Percentiles rank a stretch among this genome's conserved stretches.
Evolutionary conservation across 2,329 filamentous ascomycete genomes (phyloP).

Genomic region (Calonectria henricotiae): DNA sequence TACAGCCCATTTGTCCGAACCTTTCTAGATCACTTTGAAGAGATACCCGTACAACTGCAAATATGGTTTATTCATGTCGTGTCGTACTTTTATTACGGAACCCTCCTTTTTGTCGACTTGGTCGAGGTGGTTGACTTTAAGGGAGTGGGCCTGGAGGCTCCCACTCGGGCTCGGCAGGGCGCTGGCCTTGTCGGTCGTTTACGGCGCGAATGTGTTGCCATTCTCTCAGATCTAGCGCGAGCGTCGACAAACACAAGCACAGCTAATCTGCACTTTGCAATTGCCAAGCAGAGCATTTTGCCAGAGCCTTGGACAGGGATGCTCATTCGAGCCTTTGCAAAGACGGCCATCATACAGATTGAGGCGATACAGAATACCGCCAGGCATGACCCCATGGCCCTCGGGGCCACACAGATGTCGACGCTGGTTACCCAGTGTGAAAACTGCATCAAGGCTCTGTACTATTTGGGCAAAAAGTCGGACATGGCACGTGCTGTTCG

Average conservation of each 20-base stretch:
- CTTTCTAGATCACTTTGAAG: constrained; percentile 66
- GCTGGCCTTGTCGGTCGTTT: constrained; percentile 60
- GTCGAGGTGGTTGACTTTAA: constrained; percentile 67
- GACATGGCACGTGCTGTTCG: constrained; percentile 61
- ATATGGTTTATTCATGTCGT: constrained; percentile 74
- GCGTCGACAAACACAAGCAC: constrained; percentile 60
- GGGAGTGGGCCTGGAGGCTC: constrained; percentile 49
- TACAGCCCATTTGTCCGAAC: constrained; percentile 70
- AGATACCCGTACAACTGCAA: constrained; percentile 69
- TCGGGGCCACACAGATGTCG: constrained; percentile 46
- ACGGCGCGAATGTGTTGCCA: constrained; percentile 61
- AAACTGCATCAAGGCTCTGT: constrained; percentile 69
- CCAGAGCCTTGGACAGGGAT: constrained; percentile 75
- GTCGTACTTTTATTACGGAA: constrained; percentile 73
- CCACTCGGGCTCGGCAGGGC: constrained; percentile 50
- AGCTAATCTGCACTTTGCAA: constrained; percentile 67
- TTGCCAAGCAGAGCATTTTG: constrained; percentile 70
- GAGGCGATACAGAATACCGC: constrained; percentile 54
- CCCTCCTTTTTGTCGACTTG: constrained; percentile 70
- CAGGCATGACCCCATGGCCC: constrained; percentile 48
- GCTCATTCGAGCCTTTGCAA: constrained; percentile 69
- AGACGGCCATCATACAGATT: constrained; percentile 61
- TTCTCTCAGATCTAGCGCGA: constrained; percentile 67
- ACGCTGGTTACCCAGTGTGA: constrained; percentile 60
- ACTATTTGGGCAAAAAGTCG: constrained; percentile 71